Base-by-base conservation (phyloP, 2,329 filamentous ascomycete genomes). In the Fusarium irregulare region DNA sequence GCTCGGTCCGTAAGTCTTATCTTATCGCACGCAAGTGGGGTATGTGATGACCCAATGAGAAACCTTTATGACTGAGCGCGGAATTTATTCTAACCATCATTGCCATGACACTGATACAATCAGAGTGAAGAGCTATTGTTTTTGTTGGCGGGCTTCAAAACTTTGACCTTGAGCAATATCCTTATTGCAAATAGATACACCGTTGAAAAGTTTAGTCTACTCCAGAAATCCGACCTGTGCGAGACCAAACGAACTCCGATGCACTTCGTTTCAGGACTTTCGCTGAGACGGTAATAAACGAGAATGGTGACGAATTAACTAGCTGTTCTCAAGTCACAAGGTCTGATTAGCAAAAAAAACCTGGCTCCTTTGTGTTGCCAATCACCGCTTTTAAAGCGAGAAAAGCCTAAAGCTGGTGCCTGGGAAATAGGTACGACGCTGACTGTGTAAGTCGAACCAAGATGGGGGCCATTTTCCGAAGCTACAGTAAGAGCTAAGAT, bases 241-340 rank as follows among this genome's bases (percentile, higher is more conserved):
- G 48, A 49, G 62, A 62, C 56, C 23, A 58, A 47, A 27, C 27
- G 44, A 50, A 18, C 20, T 63, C 50, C 53, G 50, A 48, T 44
- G 56, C 21, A 27, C 44, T n/a, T 42, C 32, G 41, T 53, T 70
- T 57, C 48, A 40, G 12, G 45, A 48, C 46, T 30, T 18, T 21
- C 27, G n/a, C 18, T 32, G 37, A 57, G 64, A 46, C 56, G 60
- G 68, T 47, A 44, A 56, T 50, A 40, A 25, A 69, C 40, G 49
- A 60, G 53, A 60, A 68, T 48, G 64, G 64, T 57, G 68, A 69
- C 68, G 68, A 71, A 56, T 69, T 48, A 71, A 48, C 63, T 48
- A 50, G 16, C 21, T 46, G 51, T 51, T 16, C 32, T 18, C 45
- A 56, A 69, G 64, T 70, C 68, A 71, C 64, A 68, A 71, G 68